Base-by-base conservation (phyloP, 257 asterid species). In the Leonotis leonurus region DNA sequence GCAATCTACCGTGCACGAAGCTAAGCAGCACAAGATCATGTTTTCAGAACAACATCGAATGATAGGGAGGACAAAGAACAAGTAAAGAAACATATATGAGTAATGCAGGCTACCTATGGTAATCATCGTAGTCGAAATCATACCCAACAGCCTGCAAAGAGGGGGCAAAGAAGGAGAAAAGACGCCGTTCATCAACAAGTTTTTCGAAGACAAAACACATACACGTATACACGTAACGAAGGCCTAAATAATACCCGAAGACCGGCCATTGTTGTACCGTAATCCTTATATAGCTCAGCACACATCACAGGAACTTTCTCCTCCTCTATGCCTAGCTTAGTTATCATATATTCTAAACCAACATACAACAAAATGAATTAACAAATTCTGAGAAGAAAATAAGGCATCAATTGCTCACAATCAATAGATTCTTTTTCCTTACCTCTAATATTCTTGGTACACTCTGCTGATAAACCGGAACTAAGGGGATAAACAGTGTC, bases 181-280 rank as follows among this genome's bases (percentile, higher is more conserved):
- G 67, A 60, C 5, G 0, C 18, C 39, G 14, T 3, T n/a, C 12
- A 64, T 14, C 7, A 40, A 25, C 5, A 24, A 12, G 46, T 27
- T 64, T 45, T 16, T 12, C 8, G 35, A 36, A 60, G 41, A 16
- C 67, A 44, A 45, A 12, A 32, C 60, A 14, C 27, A n/a, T 4
- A 2, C 26, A 26, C 53, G 7, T 30, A 30, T 3, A 22, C 27
- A 46, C 8, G 2, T 0, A 21, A 3, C 12, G 24, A 48, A 5
- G 16, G 50, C 61, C 12, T 35, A 35, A 25, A 30, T 18, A 63
- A 49, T 77, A 90, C 98, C 85, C 73, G 81, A 50, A 88, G 88
- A 75, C 98, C 97, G 55, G 98, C 95, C 98, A 91, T 88, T 21
- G 98, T 91, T 0, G 97, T 91, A 32, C 96, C 98, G 27, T 88